A percentile compares a stretch with the other conserved stretches of the same genome.
Conservation (phyloP, 345 rosid species). For the Rhodamnia argentea region DNA sequence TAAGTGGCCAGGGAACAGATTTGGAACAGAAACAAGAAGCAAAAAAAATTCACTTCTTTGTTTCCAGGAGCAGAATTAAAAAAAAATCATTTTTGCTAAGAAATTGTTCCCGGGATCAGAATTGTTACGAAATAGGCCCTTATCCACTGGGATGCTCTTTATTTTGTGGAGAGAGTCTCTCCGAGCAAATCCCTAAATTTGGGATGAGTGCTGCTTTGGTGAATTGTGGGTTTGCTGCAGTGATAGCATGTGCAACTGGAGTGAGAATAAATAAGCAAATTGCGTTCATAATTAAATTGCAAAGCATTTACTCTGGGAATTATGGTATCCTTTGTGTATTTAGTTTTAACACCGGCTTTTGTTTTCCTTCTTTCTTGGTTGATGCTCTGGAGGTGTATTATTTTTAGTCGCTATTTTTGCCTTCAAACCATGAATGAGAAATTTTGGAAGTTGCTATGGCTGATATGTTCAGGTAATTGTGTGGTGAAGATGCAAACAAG, state of each 20-base stretch:
- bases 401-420: neutral
- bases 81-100: no score
- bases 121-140: no score
- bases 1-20: no score
- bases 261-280: neutral
- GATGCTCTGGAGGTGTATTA: neutral
- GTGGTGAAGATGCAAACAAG: neutral
- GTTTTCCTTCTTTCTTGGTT: neutral
- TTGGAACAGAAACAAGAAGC: no score
- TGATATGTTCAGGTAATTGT: neutral
- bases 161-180: neutral
- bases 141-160: neutral
- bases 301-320: neutral
- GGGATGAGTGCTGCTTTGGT: neutral
- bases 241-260: neutral
- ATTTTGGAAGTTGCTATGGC: neutral
- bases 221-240: neutral
- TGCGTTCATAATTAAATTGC: neutral
- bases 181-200: neutral
- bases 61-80: no score
- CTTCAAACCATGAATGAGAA: neutral
- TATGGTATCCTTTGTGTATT: neutral
- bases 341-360: neutral
- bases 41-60: no score
- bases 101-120: no score